Percentiles rank a stretch among this genome's conserved stretches.
These are phyloP conservation scores for Lentithecium fluviatile DNA, from an alignment of 495 filamentous ascomycete genomes.

Conservation along the genomic window DNA sequence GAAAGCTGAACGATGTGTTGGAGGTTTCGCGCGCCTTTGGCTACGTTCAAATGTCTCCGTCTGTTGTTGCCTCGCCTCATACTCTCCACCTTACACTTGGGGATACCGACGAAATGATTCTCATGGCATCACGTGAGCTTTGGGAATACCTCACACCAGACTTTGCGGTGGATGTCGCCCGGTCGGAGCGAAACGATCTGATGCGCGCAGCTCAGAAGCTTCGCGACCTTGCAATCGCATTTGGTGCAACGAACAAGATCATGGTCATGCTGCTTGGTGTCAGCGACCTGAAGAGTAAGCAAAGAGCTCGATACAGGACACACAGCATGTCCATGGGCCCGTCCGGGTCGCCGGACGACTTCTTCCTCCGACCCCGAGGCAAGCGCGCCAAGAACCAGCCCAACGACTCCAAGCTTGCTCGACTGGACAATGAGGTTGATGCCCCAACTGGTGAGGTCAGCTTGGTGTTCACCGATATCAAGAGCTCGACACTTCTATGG, in stretches of 20 bases:
- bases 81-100: slow-evolving; percentile 74
- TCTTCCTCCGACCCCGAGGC: slow-evolving; percentile 56
- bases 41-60: slow-evolving; percentile 86
- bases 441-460: slow-evolving; percentile 85
- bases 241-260: slow-evolving; percentile 87
- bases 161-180: slow-evolving; percentile 85
- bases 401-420: slow-evolving; percentile 74
- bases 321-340: slow-evolving; percentile 79
- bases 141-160: slow-evolving; percentile 92
- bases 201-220: slow-evolving; percentile 97
- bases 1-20: slow-evolving; percentile 86
- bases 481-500: slow-evolving; percentile 96
- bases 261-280: slow-evolving; percentile 99
- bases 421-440: slow-evolving; percentile 84
- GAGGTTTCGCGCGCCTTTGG: slow-evolving; percentile 93
- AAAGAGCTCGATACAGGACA: slow-evolving; percentile 67
- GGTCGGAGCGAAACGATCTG: slow-evolving; percentile 77
- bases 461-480: slow-evolving; percentile 99
- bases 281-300: slow-evolving; percentile 79
- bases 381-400: slow-evolving; percentile 67
- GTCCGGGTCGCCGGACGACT: slow-evolving; percentile 65
- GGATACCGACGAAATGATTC: slow-evolving; percentile 89
- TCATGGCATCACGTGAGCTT: slow-evolving; percentile 86
- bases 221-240: slow-evolving; percentile 91
- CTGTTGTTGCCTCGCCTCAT: slow-evolving; percentile 86